Evolutionary conservation across 805 yeast species (phyloP).

Genomic region (Debaryomyces castellii): DNA sequence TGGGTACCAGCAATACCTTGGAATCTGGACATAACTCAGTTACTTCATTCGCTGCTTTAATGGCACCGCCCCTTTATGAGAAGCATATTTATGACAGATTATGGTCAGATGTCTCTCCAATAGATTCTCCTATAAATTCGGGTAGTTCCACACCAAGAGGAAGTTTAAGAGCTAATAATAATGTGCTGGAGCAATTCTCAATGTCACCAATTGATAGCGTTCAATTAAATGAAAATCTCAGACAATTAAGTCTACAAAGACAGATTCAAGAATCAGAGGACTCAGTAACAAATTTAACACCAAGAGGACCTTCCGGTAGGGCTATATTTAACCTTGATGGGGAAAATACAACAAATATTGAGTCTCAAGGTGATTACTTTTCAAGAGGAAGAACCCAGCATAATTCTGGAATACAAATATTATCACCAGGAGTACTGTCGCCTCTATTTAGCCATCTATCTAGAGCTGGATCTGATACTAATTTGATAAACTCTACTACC

Average conservation of each 20-base stretch:
- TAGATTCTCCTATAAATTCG: constrained; percentile 45
- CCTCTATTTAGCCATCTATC: constrained; percentile 58
- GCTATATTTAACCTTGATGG: constrained; percentile 38
- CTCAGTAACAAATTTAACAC: constrained; percentile 3
- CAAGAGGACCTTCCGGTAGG: constrained; percentile 9
- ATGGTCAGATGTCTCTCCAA: constrained; percentile 64
- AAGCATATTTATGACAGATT: constrained; percentile 78
- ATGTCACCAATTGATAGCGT: constrained; percentile 41
- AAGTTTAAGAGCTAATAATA: constrained; percentile 5
- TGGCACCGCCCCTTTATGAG: constrained; percentile 87
- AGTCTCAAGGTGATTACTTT: constrained; percentile 24
- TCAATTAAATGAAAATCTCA: constrained; percentile 51
- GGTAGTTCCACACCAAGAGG: constrained; percentile 40
- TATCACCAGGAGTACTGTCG: constrained; percentile 43
- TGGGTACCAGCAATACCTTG: constrained; percentile 7
- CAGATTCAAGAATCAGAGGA: constrained; percentile 34
- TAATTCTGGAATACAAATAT: not conserved
- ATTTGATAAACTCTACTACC: constrained; percentile 12
- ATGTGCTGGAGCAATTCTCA: constrained; percentile 22
- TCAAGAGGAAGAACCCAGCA: constrained; percentile 10
- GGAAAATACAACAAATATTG: constrained; percentile 8
- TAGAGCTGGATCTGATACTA: constrained; percentile 50
- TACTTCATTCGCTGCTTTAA: constrained; percentile 39
- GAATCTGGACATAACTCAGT: constrained; percentile 27
- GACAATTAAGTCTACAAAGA: constrained; percentile 50